These are phyloP conservation scores for Fusarium sp. DNA, from an alignment of 2,329 filamentous ascomycete species.

Conservation along the genomic window DNA sequence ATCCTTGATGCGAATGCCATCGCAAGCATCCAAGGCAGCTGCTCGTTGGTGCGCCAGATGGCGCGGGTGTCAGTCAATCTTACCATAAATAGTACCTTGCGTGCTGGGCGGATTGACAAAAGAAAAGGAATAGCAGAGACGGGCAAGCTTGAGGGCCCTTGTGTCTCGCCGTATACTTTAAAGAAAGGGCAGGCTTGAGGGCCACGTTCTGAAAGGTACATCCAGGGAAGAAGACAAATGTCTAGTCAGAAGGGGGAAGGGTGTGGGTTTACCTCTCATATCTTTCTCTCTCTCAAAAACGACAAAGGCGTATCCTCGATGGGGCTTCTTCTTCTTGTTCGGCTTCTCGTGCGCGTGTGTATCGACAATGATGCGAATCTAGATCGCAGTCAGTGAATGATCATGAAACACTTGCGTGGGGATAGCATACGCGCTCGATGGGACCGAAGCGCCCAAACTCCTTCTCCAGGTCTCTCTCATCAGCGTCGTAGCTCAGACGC, in stretches of 20 bases:
- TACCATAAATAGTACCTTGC: constrained; percentile 58
- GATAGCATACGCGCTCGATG: constrained; percentile 81
- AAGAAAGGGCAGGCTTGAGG: constrained; percentile 57
- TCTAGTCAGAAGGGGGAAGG: constrained; percentile 43
- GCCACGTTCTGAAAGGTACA: constrained; percentile 52
- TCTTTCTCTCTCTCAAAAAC: constrained; percentile 98
- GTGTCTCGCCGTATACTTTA: constrained; percentile 59
- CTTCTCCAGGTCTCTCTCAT: constrained; percentile 88
- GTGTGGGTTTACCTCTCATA: constrained; percentile 90
- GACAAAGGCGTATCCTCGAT: constrained; percentile 94
- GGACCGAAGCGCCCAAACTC: constrained; percentile 95
- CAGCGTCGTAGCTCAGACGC: constrained; percentile 88
- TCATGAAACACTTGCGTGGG: not conserved
- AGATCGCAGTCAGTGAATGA: constrained; percentile 25
- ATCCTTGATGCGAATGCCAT: constrained; percentile 93
- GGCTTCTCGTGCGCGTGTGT: constrained; percentile 75
- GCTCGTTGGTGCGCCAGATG: constrained; percentile 66
- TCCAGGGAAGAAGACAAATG: constrained; percentile 39
- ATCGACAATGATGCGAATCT: constrained; percentile 91
- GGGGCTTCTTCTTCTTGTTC: constrained; percentile 83
- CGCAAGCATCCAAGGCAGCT: constrained; percentile 89
- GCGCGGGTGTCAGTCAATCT: constrained; percentile 77
- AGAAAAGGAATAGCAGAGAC: constrained; percentile 54
- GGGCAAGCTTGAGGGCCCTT: constrained; percentile 69
- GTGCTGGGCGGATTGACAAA: constrained; percentile 39